Evolutionary conservation across 805 yeast species (phyloP).

Genomic region (Wilhelminamyces savonicus): DNA sequence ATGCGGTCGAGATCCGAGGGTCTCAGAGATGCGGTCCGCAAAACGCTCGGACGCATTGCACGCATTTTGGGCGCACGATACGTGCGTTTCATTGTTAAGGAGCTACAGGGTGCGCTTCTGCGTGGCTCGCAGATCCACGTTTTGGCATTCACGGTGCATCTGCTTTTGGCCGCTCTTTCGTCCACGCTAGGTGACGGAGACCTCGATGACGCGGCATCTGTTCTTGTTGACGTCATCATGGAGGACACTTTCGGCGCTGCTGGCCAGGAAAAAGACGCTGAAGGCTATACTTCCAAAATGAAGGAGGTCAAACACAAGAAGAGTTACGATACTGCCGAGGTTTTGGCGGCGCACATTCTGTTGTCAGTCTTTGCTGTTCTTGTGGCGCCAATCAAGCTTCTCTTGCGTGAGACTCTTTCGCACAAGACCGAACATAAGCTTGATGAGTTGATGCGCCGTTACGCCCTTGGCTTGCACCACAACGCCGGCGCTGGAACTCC

Average conservation of each 20-base stretch:
- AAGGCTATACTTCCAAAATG: constrained; percentile 78
- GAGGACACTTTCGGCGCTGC: constrained; percentile 89
- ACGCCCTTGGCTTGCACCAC: constrained; percentile 70
- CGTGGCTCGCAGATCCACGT: constrained; percentile 94
- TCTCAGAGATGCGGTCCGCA: constrained; percentile 79
- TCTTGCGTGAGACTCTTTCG: constrained; percentile 57
- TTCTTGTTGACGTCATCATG: constrained; percentile 72
- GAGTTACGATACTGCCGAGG: constrained; percentile 82
- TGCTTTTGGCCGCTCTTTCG: constrained; percentile 51
- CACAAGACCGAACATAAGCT: constrained; percentile 66
- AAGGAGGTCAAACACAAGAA: constrained; percentile 87
- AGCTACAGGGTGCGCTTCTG: constrained; percentile 68
- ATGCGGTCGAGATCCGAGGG: constrained; percentile 82
- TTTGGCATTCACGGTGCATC: constrained; percentile 80
- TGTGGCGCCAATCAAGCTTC: constrained; percentile 60
- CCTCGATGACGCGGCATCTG: constrained; percentile 56
- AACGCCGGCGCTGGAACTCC: constrained; percentile 54
- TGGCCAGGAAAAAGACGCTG: constrained; percentile 92
- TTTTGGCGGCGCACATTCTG: constrained; percentile 59
- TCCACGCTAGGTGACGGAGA: constrained; percentile 57
- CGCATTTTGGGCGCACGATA: constrained; percentile 65
- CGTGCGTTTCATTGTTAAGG: constrained; percentile 68
- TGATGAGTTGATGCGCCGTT: constrained; percentile 71
- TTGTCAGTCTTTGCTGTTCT: constrained; percentile 51
- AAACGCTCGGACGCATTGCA: constrained; percentile 61